Base-by-base conservation (phyloP, 129 eudicot species). In the Tagetes patula region DNA sequence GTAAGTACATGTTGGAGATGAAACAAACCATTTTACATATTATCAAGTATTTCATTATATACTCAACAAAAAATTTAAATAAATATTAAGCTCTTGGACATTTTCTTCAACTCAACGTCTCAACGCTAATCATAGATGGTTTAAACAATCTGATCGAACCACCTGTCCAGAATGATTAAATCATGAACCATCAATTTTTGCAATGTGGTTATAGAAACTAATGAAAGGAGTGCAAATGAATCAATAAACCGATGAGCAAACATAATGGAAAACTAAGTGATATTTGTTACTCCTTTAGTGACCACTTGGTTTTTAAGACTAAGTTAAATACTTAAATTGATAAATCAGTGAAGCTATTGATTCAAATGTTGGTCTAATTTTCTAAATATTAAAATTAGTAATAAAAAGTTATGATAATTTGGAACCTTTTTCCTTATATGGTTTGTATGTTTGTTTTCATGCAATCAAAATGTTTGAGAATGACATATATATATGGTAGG, bases 381-480 rank as follows among this genome's bases (percentile, higher is more conserved):
- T 58, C 7, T 8, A 9, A 32, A 32, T 13, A 56, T 56, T 32
- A 8, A 6, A 3, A 8, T 8, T 56, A 45, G 60, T 14, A 46
- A 14, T 30, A 47, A 77, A 69, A 61, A 14, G 40, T 37, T 48
- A 31, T 48, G 55, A 77, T 69, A 4, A 69, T 45, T 60, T 38
- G 45, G 27, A 56, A 46, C 43, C 10, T 65, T 50, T 59, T 69
- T n/a, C 2, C n/a, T 3, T 66, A 27, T 69, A 48, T 9, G 52
- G 71, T 61, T 61, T 43, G 66, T 11, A 77, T 77, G 64, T 77
- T 61, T 77, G 76, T 70, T 61, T 27, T 39, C 71, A 70, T 61
- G 81, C 81, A 70, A 70, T 77, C 71, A 77, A 77, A 77, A 6
- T 27, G 71, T 69, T 76, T 77, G 48, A 70, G 76, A 33, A 77